Evolutionary conservation across 305 asterid species (phyloP).

Genomic region (Fraxinus latifolia): DNA sequence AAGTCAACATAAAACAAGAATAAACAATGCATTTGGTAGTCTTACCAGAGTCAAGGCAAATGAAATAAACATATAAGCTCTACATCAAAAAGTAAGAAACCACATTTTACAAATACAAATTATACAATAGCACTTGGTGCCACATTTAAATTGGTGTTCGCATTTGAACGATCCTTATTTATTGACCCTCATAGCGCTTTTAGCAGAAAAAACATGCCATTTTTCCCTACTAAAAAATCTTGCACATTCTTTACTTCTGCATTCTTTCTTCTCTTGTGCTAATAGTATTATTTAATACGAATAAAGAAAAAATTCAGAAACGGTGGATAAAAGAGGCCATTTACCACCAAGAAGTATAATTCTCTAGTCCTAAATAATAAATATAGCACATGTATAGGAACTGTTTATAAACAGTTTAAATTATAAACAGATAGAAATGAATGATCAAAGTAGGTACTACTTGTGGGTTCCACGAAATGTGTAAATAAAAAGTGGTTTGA

Average conservation of each 20-base stretch:
- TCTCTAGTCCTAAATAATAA: neutral
- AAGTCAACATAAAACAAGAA: neutral
- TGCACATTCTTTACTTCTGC: neutral
- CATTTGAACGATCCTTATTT: neutral
- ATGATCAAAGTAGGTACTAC: neutral
- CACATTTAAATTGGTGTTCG: neutral
- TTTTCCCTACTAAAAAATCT: neutral
- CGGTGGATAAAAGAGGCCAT: neutral
- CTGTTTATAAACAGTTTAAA: too few relatives aligned
- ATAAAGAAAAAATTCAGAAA: neutral
- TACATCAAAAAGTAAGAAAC: neutral
- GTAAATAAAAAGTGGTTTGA: neutral
- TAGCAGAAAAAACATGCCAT: neutral
- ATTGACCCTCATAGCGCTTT: neutral
- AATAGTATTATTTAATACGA: neutral
- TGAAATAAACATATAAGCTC: neutral
- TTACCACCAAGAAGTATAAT: neutral
- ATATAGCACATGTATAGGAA: neutral
- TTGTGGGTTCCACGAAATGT: neutral
- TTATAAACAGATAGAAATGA: too few relatives aligned
- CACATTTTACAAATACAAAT: neutral
- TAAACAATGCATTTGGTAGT: neutral
- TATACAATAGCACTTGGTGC: neutral
- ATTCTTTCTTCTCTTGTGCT: neutral
- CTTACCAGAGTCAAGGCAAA: neutral